Evolutionary conservation across 2,329 filamentous ascomycete genomes (phyloP), one percentile per base, ranked within the genome.

Genomic region (Xylariaceae sp.): DNA sequence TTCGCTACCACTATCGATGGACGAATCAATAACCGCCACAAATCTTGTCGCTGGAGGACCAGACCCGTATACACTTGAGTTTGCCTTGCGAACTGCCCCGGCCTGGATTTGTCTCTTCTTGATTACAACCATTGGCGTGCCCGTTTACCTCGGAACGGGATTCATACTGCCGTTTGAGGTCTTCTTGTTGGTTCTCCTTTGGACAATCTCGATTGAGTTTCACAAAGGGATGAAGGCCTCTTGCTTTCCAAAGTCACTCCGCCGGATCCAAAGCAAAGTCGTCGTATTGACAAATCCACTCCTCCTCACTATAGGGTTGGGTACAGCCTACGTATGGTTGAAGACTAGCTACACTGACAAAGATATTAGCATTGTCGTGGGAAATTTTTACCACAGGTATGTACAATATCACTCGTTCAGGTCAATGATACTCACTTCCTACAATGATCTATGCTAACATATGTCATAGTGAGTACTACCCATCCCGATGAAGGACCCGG

Each of bases 281-380:
- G 43, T 62, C 12, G 56, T 66, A 39, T 45, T 64, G 18, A 51
- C 59, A 32, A 67, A 66, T 45, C 64, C 65, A 1, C 52, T 66
- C 5, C 15, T 67, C 2, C 10, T 64, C 9, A 63, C 62, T 0
- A 61, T 56, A 47, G 59, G 46, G 4, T 52, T 66, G 9, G 61
- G 60, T 6, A 61, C 62, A 7, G 54, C 53, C 11, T 67, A 65
- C 45, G 57, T 67, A 38, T 66, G 63, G 62, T 53, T 52, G 46
- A 66, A 66, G 49, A 52, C 57, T 12, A 33, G 49, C 2, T 58
- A 51, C 19, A 61, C 57, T 2, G 43, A 50, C 5, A 58, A 48
- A 17, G 39, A 44, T 7, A 62, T 66, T 11, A 49, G 32, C 12
- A 27, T 39, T 11, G 48, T 60, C 6, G 44, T 66, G 22, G 46